Evolutionary conservation across 202 grass and related monocot species (phyloP), one percentile per base, ranked within the genome.

Genomic region (Carex arenaria): DNA sequence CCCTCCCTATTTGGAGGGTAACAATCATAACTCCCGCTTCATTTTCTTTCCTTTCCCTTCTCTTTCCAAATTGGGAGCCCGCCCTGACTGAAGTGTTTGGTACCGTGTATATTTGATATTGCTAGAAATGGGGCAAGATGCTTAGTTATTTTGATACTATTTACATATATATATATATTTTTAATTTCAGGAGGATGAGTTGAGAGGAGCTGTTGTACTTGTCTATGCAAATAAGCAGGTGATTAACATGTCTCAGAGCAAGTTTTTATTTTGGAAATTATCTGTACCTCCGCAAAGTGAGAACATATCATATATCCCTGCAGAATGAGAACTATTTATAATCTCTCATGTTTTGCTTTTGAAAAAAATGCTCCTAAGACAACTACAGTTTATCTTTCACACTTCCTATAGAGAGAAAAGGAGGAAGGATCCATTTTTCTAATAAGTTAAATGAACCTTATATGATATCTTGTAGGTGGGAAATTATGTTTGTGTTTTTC

Each of bases 201-300:
- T 99, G 83, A 99, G 93, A 92, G 89, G 93, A 86, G 93, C 93
- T 20, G 88, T 98, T 61, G 87, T 98, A 61, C 95, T 98, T 79
- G 83, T 98, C 36, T 98, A 93, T 77, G 95, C 95, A n/a, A 98
- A 98, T 87, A 98, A 98, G 66, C 95, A 98, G 95, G 95, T 98
- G 82, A 95, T 82, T 30, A 80, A 31, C 40, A 15, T 47, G 28
- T 73, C 40, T 60, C 9, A 30, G 65, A 5, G 52, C 10, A 22
- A 79, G 32, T 26, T 84, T 10, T 67, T 1, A 78, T 75, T 79
- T 79, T 66, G 17, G 7, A 81, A 36, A 31, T 75, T 80, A 82
- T 31, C 42, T 72, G 19, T 45, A 12, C 31, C 20, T 49, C 49
- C 3, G 13, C 31, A 84, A 61, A 71, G 4, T 23, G 42, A 73